phyloP scores from a whole-genome alignment of 805 yeast species.

The Barnettozyma wickerhamii region DNA sequence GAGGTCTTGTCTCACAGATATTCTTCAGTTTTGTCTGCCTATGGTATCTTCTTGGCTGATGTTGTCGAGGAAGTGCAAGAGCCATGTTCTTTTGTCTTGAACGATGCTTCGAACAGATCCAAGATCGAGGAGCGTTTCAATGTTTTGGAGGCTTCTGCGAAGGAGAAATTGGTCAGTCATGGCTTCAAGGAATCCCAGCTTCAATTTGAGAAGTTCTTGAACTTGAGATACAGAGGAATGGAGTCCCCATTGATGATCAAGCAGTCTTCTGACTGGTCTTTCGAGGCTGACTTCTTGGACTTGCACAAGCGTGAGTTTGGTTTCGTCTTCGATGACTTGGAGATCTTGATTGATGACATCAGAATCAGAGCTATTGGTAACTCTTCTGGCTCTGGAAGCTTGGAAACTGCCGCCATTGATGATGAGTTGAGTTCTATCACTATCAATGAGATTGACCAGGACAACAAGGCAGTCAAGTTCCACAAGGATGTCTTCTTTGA shows the following conservation, averaged over 20 bases:
- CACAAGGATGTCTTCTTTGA: conserved; percentile 55
- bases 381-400: conserved; percentile 28
- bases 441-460: conserved; percentile 21
- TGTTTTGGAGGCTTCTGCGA: conserved; percentile 39
- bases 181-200: conserved; percentile 47
- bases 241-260: conserved; percentile 80
- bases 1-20: conserved; percentile 73
- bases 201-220: conserved; percentile 58
- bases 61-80: conserved; percentile 77
- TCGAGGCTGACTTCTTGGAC: conserved; percentile 42
- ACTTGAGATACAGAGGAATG: conserved; percentile 83
- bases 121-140: conserved; percentile 43
- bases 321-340: conserved; percentile 52
- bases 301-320: conserved; percentile 72
- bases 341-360: conserved; percentile 64
- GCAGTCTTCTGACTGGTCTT: conserved; percentile 27
- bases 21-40: conserved; percentile 82
- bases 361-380: conserved; percentile 74
- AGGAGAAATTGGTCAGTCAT: conserved; percentile 41
- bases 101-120: conserved; percentile 23
- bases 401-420: conserved; percentile 40
- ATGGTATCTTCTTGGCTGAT: conserved; percentile 85
- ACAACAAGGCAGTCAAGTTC: conserved; percentile 26
- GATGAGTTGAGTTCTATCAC: conserved; percentile 44
- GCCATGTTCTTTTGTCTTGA: conserved; percentile 52